Evolutionary conservation across 2,329 filamentous ascomycete species (phyloP).

Genomic region (Diaporthe vexans): DNA sequence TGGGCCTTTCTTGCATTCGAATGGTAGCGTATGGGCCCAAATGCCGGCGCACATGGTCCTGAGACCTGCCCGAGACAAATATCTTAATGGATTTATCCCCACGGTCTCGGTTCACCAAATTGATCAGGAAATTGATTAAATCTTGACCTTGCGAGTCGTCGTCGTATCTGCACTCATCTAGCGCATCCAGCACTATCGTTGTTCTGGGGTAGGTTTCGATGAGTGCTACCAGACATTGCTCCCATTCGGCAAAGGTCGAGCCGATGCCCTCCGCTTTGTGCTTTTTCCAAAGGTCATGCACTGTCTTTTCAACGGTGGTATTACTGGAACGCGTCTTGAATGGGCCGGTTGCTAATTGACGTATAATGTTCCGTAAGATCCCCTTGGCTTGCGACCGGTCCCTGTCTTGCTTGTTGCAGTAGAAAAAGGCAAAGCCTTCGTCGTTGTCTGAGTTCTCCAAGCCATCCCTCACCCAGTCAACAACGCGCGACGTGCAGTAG

Average conservation of each 20-base stretch:
- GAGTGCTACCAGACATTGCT: neutral
- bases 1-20: neutral
- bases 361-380: neutral
- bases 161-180: neutral
- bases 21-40: neutral
- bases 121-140: neutral
- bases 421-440: neutral
- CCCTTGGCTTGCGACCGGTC: neutral
- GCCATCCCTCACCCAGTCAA: neutral
- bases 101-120: neutral
- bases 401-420: slow-evolving; percentile 4
- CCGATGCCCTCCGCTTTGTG: neutral
- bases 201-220: neutral
- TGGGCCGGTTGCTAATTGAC: neutral
- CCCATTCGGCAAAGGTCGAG: neutral
- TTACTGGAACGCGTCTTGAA: neutral
- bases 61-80: neutral
- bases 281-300: neutral
- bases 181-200: neutral
- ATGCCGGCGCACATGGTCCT: neutral
- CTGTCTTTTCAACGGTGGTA: neutral
- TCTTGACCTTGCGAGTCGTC: no score
- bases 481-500: neutral
- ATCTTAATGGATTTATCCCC: neutral
- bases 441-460: neutral